Conservation (phyloP, 495 filamentous ascomycete species). For the Aspergillus cavernicola region DNA sequence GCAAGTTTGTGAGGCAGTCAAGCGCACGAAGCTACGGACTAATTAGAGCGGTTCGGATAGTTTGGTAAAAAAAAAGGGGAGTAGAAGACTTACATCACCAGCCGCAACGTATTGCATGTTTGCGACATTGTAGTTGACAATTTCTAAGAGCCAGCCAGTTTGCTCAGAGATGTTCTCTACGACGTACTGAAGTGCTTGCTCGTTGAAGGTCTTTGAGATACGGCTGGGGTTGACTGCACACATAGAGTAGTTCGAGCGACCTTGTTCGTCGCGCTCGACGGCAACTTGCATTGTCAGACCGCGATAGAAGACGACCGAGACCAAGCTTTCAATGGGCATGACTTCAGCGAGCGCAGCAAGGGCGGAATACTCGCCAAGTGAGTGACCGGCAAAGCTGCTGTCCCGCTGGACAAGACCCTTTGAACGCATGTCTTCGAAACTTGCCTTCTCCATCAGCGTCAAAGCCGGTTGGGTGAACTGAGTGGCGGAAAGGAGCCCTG, state of each 20-base stretch:
- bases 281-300: constrained; percentile 99
- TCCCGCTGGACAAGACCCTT: constrained; percentile 95
- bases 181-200: constrained; percentile 91
- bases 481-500: constrained; percentile 91
- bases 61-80: neutral
- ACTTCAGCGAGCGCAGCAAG: constrained; percentile 95
- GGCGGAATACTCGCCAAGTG: constrained; percentile 96
- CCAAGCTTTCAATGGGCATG: constrained; percentile 97
- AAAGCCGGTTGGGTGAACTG: constrained; percentile 98
- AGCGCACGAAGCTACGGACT: constrained; percentile 69
- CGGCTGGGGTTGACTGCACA: constrained; percentile 97
- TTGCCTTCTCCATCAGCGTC: constrained; percentile 99
- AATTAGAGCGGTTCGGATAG: constrained; percentile 21
- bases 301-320: constrained; percentile 98
- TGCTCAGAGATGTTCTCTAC: constrained; percentile 88
- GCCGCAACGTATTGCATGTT: constrained; percentile 99
- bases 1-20: constrained; percentile 86
- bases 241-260: constrained; percentile 97
- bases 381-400: constrained; percentile 96
- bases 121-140: constrained; percentile 98
- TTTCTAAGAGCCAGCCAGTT: constrained; percentile 93
- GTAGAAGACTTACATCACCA: constrained; percentile 59
- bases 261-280: constrained; percentile 89
- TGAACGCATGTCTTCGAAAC: constrained; percentile 97
- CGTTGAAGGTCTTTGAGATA: constrained; percentile 96